Conservation (phyloP, 768 basidiomycete genomes). For the Tylopilus plumbeoviolaceoides region DNA sequence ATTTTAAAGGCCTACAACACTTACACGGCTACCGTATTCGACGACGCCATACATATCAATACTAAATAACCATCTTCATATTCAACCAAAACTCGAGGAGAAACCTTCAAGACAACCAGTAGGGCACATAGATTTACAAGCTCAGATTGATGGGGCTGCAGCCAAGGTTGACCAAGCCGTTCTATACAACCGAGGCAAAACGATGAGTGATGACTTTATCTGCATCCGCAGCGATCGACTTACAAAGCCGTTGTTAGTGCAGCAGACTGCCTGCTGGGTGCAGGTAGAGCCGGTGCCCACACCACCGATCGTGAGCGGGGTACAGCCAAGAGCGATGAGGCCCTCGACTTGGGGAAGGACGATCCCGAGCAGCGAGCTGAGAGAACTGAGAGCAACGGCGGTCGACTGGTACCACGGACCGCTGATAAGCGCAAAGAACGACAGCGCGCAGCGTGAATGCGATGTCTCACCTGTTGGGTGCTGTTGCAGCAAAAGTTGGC, state of each 20-base stretch:
- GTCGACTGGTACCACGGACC: not conserved
- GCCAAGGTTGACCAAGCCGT: conserved; percentile 14
- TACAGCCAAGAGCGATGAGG: conserved; percentile 8
- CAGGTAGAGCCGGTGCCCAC: conserved; percentile 3
- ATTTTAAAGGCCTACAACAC: not conserved
- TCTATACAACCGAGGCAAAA: not conserved
- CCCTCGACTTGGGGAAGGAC: not conserved
- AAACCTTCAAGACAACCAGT: too few relatives aligned
- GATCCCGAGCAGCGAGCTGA: conserved; percentile 1
- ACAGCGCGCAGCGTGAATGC: not conserved
- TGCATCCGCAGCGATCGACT: not conserved
- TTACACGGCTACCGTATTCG: not conserved
- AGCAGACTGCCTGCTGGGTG: conserved; percentile 16
- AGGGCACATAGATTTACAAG: not conserved
- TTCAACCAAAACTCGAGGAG: too few relatives aligned
- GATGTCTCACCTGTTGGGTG: not conserved
- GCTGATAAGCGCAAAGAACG: not conserved
- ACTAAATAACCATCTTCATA: too few relatives aligned
- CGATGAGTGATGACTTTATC: not conserved
- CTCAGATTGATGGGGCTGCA: conserved; percentile 11
- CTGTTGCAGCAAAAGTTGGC: conserved; percentile 11
- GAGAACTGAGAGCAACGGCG: not conserved
- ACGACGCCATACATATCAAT: not conserved
- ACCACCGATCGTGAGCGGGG: not conserved
- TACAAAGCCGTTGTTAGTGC: conserved; percentile 10